Percentiles rank a stretch among this genome's conserved stretches.
phyloP scores from a whole-genome alignment of 2,329 filamentous ascomycete species.

The Cladosporium phlei region DNA sequence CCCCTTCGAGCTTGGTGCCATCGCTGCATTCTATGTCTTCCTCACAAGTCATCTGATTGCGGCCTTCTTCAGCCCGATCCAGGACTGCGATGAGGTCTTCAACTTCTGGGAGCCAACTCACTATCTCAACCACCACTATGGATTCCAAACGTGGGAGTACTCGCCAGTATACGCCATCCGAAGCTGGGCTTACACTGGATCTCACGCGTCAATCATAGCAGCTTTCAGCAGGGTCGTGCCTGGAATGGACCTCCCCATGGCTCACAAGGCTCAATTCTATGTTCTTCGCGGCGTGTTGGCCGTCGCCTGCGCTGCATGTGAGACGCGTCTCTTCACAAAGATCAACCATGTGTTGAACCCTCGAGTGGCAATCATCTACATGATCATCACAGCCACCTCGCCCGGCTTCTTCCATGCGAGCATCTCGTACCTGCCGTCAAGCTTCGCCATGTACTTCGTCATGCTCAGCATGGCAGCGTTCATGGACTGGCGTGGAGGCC shows the following conservation, averaged over 20 bases:
- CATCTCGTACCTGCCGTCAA: constrained; percentile 81
- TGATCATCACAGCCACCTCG: constrained; percentile 70
- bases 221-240: constrained; percentile 2
- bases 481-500: constrained; percentile 78
- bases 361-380: constrained; percentile 77
- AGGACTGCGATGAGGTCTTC: constrained; percentile 98
- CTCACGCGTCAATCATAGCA: constrained; percentile 59
- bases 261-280: constrained; percentile 65
- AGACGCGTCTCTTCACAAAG: constrained; percentile 74
- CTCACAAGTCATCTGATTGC: constrained; percentile 68
- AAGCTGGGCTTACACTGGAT: constrained; percentile 82
- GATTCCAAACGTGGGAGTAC: constrained; percentile 97
- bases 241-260: constrained; percentile 5
- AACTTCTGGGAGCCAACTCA: constrained; percentile 99
- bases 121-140: constrained; percentile 87
- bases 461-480: constrained; percentile 85
- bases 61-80: constrained; percentile 80
- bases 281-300: constrained; percentile 73
- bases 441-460: constrained; percentile 91
- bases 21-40: constrained; percentile 76
- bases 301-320: constrained; percentile 70
- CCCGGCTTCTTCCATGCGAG: constrained; percentile 93
- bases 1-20: constrained; percentile 48
- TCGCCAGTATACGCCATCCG: constrained; percentile 91
- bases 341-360: constrained; percentile 73